Conservation (phyloP, 768 basidiomycete species). For the Phanerochaete carnosa region DNA sequence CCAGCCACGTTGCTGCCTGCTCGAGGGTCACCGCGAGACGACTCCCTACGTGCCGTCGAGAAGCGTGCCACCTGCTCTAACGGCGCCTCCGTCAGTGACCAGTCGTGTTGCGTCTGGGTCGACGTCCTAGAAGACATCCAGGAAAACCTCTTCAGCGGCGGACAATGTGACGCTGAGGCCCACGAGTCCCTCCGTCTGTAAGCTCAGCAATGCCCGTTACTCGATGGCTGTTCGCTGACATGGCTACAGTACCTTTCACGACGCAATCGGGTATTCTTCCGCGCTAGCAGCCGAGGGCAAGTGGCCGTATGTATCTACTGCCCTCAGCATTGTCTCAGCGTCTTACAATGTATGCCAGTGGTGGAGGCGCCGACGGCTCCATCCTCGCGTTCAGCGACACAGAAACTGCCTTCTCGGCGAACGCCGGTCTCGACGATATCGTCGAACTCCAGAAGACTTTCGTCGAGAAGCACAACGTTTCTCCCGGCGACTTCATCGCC, state of each 20-base stretch:
- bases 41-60: conserved; percentile 15
- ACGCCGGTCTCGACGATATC: conserved; percentile 38
- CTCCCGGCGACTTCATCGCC: conserved; percentile 40
- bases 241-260: conserved; percentile 19
- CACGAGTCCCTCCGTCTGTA: conserved; percentile 25
- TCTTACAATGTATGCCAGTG: conserved; percentile 5
- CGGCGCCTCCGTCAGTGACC: conserved; percentile 27
- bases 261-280: conserved; percentile 14
- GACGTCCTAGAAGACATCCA: conserved; percentile 30
- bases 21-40: not conserved
- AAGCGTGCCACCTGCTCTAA: conserved; percentile 28
- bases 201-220: not conserved
- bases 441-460: conserved; percentile 30
- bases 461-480: conserved; percentile 33
- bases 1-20: not conserved
- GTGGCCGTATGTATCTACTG: conserved; percentile 18
- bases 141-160: conserved; percentile 24
- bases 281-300: conserved; percentile 14
- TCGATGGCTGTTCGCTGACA: too few species aligned
- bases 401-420: conserved; percentile 41
- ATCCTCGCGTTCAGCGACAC: conserved; percentile 42
- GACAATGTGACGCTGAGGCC: conserved; percentile 30
- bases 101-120: conserved; percentile 30
- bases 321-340: not conserved
- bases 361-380: conserved; percentile 42